Evolutionary conservation across 352 stramenopile genomes (phyloP).

Genomic region (Pythium volutum): DNA sequence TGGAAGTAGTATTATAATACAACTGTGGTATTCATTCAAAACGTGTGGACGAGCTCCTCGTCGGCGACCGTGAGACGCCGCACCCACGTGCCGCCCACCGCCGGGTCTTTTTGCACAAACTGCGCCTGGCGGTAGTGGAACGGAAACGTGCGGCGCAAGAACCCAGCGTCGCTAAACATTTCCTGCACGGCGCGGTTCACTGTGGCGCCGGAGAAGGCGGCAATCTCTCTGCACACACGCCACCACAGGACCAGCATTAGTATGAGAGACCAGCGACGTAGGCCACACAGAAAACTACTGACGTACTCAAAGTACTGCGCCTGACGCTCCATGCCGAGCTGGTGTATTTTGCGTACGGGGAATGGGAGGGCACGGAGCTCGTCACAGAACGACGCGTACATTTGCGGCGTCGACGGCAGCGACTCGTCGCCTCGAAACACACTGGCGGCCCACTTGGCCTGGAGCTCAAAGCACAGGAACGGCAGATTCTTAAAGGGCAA

Average conservation of each 20-base stretch:
- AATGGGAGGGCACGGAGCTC: conserved; percentile 41
- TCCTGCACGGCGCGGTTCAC: conserved; percentile 47
- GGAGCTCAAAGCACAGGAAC: conserved; percentile 81
- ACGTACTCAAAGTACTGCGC: conserved; percentile 22
- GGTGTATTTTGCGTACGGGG: conserved; percentile 61
- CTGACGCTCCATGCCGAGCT: conserved; percentile 42
- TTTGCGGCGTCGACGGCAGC: conserved; percentile 61
- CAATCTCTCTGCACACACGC: conserved; percentile 21
- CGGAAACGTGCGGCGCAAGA: conserved; percentile 52
- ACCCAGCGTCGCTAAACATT: conserved; percentile 66
- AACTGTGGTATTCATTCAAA: conserved; percentile 8
- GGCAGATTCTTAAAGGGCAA: conserved; percentile 74
- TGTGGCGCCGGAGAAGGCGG: conserved; percentile 25
- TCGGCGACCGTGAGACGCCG: conserved; percentile 20
- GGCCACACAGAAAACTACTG: background rate
- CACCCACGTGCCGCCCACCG: conserved; percentile 17
- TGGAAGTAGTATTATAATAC: background rate
- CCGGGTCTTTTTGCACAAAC: conserved; percentile 38
- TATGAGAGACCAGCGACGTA: background rate
- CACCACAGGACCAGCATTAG: background rate
- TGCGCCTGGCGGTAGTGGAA: conserved; percentile 62
- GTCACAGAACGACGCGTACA: conserved; percentile 62
- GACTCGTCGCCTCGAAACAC: conserved; percentile 41
- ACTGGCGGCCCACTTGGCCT: conserved; percentile 60
- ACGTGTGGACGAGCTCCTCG: conserved; percentile 26